Conservation (phyloP, 768 basidiomycete species). For the Tephrocybe sp. region DNA sequence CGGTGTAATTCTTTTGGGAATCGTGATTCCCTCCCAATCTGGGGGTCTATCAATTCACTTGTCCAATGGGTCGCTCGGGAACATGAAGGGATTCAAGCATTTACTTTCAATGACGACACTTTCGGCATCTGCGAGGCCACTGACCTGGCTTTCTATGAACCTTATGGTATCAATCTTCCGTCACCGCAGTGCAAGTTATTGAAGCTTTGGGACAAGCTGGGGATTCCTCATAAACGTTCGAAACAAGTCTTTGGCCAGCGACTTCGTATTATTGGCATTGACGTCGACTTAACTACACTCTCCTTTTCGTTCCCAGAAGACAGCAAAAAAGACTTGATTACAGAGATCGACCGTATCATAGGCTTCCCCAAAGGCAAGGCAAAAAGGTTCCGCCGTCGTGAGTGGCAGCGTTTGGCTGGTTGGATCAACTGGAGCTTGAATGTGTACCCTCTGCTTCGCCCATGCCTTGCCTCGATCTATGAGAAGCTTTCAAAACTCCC, state of each 20-base stretch:
- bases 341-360: conserved; percentile 7
- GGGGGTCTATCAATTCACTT: no score
- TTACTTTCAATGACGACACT: no score
- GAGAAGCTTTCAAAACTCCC: conserved; percentile 27
- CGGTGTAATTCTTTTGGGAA: no score
- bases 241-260: conserved; percentile 36
- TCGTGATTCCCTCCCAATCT: no score
- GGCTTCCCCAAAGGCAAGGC: neutral
- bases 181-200: neutral
- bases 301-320: conserved; percentile 20
- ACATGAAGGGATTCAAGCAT: no score
- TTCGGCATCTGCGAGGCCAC: no score
- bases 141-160: conserved; percentile 24
- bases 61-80: no score
- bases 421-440: conserved; percentile 39
- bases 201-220: conserved; percentile 28
- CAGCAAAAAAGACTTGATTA: conserved; percentile 13
- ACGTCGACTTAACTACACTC: conserved; percentile 31
- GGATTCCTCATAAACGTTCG: conserved; percentile 33
- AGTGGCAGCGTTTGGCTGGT: conserved; percentile 31
- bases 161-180: conserved; percentile 17
- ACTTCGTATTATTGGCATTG: conserved; percentile 37
- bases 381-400: conserved; percentile 5
- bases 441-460: conserved; percentile 17
- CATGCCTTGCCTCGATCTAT: conserved; percentile 25